Base-by-base conservation (phyloP, 805 yeast genomes). In the Wickerhamomyces xylosicus region DNA sequence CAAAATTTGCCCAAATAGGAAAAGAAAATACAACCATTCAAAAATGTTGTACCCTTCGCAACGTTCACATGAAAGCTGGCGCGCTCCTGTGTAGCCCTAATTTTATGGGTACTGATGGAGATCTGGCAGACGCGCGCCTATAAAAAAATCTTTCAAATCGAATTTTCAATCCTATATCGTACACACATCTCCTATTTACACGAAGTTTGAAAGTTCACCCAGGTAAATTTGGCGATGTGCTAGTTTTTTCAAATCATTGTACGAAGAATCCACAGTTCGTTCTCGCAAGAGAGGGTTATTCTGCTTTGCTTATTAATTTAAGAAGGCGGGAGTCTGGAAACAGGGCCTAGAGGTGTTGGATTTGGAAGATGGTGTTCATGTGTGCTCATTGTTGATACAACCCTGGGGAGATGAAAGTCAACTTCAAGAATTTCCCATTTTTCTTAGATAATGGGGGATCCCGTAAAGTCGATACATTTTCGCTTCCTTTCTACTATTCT, bases 141-240 rank as follows among this genome's bases (percentile, higher is more conserved):
- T n/a, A n/a, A n/a, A n/a, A n/a, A n/a, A n/a, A n/a, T n/a, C n/a
- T n/a, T n/a, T n/a, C n/a, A n/a, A n/a, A n/a, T n/a, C n/a, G n/a
- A n/a, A n/a, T n/a, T n/a, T n/a, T n/a, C n/a, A n/a, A n/a, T n/a
- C n/a, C n/a, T n/a, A n/a, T n/a, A n/a, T n/a, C n/a, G n/a, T n/a
- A n/a, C n/a, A n/a, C n/a, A n/a, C n/a, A n/a, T n/a, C n/a, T n/a
- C n/a, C n/a, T n/a, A n/a, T n/a, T n/a, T n/a, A n/a, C n/a, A n/a
- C n/a, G n/a, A n/a, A n/a, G n/a, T 35, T 17, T 33, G 41, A 41
- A 38, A 41, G 44, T 41, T 41, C 44, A 41, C 38, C 41, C 44
- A 33, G 17, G 22, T 35, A 25, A 40, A 20, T 33, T 33, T 41
- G 41, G 29, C 44, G 20, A 21, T 7, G 20, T 17, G 21, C 34